Evolutionary conservation across 169 alveolate species (phyloP), one percentile per base, ranked within the genome.

Genomic region (Eimeria praecox): DNA sequence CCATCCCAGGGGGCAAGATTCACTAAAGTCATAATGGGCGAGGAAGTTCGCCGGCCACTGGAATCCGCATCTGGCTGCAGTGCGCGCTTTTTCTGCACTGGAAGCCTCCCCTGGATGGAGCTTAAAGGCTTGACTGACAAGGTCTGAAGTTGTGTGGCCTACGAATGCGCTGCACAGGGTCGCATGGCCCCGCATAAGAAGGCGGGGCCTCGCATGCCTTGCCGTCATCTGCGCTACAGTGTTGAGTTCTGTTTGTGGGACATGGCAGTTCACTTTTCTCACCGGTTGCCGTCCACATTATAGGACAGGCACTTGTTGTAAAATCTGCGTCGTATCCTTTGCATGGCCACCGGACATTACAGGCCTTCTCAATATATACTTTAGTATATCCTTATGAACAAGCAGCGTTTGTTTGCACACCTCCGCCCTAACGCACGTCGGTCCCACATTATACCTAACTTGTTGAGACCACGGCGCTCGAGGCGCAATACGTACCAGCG

Each of bases 151-250:
- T 38, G 40, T 46, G 30, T 27, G 59, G 62, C 94, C 20, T 62
- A 93, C 96, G 69, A 14, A 93, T 46, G 64, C 78, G 87, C 64
- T 66, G 96, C 38, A 40, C 35, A 24, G 80, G 46, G 22, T 46
- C 94, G 91, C 96, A 93, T 3, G 96, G 96, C 27, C 96, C 96
- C 35, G 42, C 46, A 73, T 93, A 93, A 24, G 96, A 83, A 24
- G 93, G 94, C 33, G 96, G 96, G 35, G 96, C 96, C 66, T 93
- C 96, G 52, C 96, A 93, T 33, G 94, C 52, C 20, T 80, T 71
- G 24, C 96, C 96, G n/a, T 93, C 96, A 18, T 46, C 96, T 93
- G 75, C 62, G 52, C 35, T 1, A 42, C 49, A 83, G 22, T 71
- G 33, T 3, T 54, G 54, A 38, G 54, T 78, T 75, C 95, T 12